Conservation (phyloP, 2,329 filamentous ascomycete genomes). For the Neonectria hederae region DNA sequence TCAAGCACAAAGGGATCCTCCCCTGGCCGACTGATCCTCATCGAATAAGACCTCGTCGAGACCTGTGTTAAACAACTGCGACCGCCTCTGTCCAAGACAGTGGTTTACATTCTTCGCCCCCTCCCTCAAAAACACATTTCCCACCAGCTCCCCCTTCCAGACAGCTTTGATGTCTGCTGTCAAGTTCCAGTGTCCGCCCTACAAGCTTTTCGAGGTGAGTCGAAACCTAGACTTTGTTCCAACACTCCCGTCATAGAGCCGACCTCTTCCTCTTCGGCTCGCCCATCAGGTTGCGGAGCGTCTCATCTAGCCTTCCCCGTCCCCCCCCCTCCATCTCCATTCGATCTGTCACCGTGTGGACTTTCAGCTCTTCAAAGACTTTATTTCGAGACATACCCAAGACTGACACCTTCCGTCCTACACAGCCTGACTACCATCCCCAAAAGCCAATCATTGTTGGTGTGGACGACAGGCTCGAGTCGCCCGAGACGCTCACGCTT, state of each 20-base stretch:
- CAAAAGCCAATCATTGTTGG: slow-evolving; percentile 65
- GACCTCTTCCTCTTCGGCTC: slow-evolving; percentile 28
- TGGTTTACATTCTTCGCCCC: slow-evolving; percentile 48
- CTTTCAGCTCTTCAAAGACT: slow-evolving; percentile 19
- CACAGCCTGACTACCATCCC: slow-evolving; percentile 62
- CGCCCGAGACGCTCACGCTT: slow-evolving; percentile 65
- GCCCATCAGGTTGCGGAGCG: slow-evolving; percentile 27
- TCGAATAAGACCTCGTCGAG: slow-evolving; percentile 51
- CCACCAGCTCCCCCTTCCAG: slow-evolving; percentile 46
- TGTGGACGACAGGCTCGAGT: slow-evolving; percentile 65
- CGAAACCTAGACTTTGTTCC: slow-evolving; percentile 48
- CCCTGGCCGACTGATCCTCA: slow-evolving; percentile 44
- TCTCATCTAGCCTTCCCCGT: slow-evolving; percentile 24
- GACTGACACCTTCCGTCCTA: slow-evolving; percentile 38
- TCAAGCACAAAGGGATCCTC: slow-evolving; percentile 42
- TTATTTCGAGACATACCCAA: slow-evolving; percentile 34
- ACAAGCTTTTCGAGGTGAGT: slow-evolving; percentile 70
- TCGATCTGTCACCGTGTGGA: slow-evolving; percentile 11
- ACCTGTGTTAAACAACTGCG: slow-evolving; percentile 48
- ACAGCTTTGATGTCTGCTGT: slow-evolving; percentile 67
- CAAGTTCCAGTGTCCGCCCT: slow-evolving; percentile 65
- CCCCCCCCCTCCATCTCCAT: slow-evolving; percentile 20
- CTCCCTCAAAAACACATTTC: slow-evolving; percentile 47
- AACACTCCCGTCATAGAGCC: slow-evolving; percentile 39
- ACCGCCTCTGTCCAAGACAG: slow-evolving; percentile 51